phyloP scores from a whole-genome alignment of 495 filamentous ascomycete species.

The Penicillium diatomitis region DNA sequence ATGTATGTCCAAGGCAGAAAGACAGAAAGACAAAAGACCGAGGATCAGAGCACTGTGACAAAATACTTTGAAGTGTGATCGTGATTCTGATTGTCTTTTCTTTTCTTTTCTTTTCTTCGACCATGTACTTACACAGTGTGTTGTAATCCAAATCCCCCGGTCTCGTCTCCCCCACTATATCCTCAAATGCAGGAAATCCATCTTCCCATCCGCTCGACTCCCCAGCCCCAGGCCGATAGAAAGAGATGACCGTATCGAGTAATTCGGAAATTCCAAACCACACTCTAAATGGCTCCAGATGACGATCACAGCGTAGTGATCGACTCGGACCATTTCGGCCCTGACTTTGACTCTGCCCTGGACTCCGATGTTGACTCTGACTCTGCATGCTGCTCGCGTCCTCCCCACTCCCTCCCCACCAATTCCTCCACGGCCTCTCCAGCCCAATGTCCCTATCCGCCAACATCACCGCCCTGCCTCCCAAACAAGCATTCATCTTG shows the following conservation, averaged over 20 bases:
- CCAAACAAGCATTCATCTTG: conserved; percentile 52
- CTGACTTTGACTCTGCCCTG: background rate
- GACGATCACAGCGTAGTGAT: no score
- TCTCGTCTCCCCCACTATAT: conserved; percentile 47
- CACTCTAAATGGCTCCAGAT: conserved; percentile 34
- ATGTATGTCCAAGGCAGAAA: no score
- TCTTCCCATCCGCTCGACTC: conserved; percentile 43
- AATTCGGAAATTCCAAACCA: conserved; percentile 46
- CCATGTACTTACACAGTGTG: conserved; percentile 15
- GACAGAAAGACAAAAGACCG: no score
- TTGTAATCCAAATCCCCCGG: conserved; percentile 19
- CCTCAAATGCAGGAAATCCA: conserved; percentile 58
- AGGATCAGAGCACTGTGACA: no score
- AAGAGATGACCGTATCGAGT: conserved; percentile 55
- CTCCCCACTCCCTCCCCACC: no score
- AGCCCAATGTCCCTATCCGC: conserved; percentile 55
- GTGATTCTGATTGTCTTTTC: no score
- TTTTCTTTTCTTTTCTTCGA: no score
- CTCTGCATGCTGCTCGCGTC: background rate
- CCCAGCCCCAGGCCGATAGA: conserved; percentile 50
- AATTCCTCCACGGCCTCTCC: conserved; percentile 11
- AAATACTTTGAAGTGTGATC: background rate
- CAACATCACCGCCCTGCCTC: conserved; percentile 55
- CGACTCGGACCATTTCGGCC: background rate
- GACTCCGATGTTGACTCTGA: background rate